These are phyloP conservation scores for Funneliformis geosporum DNA, from an alignment of 192 early-diverging fungal genomes.

Conservation along the genomic window DNA sequence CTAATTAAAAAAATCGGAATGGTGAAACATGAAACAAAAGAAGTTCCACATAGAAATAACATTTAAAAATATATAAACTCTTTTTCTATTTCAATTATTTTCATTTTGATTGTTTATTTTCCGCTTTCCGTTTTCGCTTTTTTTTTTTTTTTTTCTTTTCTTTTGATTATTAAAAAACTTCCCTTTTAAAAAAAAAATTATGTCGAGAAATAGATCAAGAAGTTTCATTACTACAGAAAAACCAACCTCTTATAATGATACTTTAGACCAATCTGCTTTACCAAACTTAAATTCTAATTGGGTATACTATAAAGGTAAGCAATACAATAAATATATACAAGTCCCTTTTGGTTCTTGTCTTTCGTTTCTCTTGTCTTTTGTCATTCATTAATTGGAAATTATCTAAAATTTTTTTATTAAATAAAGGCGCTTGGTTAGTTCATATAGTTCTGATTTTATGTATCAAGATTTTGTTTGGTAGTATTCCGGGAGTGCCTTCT, in stretches of 20 bases:
- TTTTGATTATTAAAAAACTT: no score
- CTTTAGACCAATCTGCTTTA: constrained; percentile 58
- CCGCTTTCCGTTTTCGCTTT: no score
- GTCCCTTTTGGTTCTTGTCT: neutral
- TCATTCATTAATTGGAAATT: neutral
- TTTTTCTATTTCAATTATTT: no score
- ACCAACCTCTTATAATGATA: constrained; percentile 23
- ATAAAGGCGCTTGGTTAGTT: constrained; percentile 88
- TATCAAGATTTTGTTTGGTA: constrained; percentile 75
- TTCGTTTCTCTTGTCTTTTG: no score
- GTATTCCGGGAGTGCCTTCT: constrained; percentile 86
- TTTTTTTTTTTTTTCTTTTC: no score
- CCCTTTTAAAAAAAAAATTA: neutral
- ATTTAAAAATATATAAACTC: no score
- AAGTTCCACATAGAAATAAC: no score
- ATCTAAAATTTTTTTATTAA: constrained; percentile 8
- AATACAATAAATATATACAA: neutral
- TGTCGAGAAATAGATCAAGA: constrained; percentile 25
- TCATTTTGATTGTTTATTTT: no score
- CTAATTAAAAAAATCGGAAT: no score
- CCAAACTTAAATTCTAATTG: constrained; percentile 64
- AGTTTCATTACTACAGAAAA: constrained; percentile 31
- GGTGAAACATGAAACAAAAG: no score
- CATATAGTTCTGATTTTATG: constrained; percentile 81
- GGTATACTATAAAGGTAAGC: constrained; percentile 64